Conservation (phyloP, 305 asterid genomes). For the Stenogyne calaminthoides region DNA sequence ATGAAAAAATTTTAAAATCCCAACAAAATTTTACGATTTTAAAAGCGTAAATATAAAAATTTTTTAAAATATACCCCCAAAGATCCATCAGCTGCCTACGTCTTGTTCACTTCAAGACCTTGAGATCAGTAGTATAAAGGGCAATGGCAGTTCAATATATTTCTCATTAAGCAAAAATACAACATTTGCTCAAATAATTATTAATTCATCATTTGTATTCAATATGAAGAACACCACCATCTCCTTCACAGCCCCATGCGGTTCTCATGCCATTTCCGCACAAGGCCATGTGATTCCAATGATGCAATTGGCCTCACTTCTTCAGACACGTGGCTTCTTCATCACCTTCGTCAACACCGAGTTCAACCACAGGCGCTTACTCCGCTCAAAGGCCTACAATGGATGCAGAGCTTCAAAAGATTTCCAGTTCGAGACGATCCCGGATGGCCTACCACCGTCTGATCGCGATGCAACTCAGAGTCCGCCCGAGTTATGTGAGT, state of each 20-base stretch:
- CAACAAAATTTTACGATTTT: no score
- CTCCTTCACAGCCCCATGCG: constrained; percentile 26
- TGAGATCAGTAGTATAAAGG: no score
- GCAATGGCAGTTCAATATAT: no score
- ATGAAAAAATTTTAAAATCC: no score
- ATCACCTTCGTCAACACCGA: constrained; percentile 65
- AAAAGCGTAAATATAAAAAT: no score
- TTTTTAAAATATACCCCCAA: no score
- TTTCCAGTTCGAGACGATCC: constrained; percentile 41
- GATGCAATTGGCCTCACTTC: constrained; percentile 35
- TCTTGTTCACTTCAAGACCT: no score
- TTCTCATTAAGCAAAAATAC: no score
- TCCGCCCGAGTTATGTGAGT: constrained; percentile 25
- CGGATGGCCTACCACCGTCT: constrained; percentile 47
- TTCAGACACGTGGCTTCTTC: constrained; percentile 46
- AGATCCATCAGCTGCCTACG: no score
- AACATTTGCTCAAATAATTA: no score
- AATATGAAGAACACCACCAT: no score
- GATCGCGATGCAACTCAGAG: constrained; percentile 44
- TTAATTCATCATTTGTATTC: no score
- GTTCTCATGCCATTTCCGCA: constrained; percentile 40
- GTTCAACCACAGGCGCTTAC: constrained; percentile 49
- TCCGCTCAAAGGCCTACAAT: constrained; percentile 37
- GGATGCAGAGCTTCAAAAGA: constrained; percentile 34
- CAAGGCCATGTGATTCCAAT: constrained; percentile 41